Percentiles rank a stretch among this genome's conserved stretches.
phyloP scores from a whole-genome alignment of 805 yeast species.

The Cyberlindnera mycetangii region DNA sequence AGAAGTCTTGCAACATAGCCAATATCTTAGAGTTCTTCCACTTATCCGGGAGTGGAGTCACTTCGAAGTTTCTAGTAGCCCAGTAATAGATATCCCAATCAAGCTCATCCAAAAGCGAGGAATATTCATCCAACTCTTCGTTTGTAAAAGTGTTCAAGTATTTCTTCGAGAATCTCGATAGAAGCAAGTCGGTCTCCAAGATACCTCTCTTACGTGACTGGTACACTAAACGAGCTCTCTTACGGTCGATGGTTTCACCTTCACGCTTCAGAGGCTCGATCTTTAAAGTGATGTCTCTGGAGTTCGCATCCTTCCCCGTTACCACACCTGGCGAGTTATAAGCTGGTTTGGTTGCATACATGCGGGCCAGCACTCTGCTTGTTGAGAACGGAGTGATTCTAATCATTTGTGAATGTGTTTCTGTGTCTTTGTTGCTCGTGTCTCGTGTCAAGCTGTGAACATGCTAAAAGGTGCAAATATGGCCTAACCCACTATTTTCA shows the following conservation, averaged over 20 bases:
- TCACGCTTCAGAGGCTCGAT: conserved; percentile 77
- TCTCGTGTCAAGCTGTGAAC: too few species aligned
- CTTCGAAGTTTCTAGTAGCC: conserved; percentile 83
- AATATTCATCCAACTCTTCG: conserved; percentile 81
- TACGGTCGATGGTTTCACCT: conserved; percentile 68
- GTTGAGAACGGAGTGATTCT: conserved; percentile 4
- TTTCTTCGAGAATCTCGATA: conserved; percentile 81
- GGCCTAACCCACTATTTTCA: too few species aligned
- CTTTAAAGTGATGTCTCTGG: conserved; percentile 29
- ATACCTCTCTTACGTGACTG: conserved; percentile 96
- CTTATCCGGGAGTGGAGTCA: conserved; percentile 82
- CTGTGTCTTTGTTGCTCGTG: too few species aligned
- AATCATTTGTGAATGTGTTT: too few species aligned
- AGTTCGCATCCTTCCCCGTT: conserved; percentile 15
- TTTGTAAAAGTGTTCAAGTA: conserved; percentile 56
- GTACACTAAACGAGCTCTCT: conserved; percentile 84
- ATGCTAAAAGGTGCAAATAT: too few species aligned
- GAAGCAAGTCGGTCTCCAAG: conserved; percentile 82
- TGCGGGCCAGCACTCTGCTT: conserved; percentile 6
- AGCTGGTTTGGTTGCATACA: conserved; percentile 13
- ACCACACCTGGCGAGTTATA: conserved; percentile 25
- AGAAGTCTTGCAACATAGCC: conserved; percentile 62
- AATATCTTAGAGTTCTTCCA: conserved; percentile 74
- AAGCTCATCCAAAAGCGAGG: conserved; percentile 80
- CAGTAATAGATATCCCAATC: conserved; percentile 99